These are phyloP conservation scores for Salix arbutifolia DNA, from an alignment of 345 rosid genomes.

Conservation along the genomic window DNA sequence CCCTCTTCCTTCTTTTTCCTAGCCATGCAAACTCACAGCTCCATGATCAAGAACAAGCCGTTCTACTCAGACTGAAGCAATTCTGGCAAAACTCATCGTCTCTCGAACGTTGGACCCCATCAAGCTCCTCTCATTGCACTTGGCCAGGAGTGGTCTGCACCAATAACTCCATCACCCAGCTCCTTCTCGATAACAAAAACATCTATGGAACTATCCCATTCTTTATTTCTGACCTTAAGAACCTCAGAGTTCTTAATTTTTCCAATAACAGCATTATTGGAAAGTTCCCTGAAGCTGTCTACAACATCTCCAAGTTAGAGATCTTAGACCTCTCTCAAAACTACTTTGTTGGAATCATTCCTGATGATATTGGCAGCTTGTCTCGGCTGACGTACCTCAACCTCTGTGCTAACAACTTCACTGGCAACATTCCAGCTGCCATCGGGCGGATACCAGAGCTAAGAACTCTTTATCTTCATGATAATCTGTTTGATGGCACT, in stretches of 20 bases:
- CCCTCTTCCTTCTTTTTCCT: slow-evolving; percentile 12
- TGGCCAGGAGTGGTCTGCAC: slow-evolving; percentile 55
- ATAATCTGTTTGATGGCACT: slow-evolving; percentile 36
- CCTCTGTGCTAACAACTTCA: slow-evolving; percentile 36
- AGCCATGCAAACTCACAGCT: slow-evolving; percentile 23
- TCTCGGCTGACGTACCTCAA: slow-evolving; percentile 31
- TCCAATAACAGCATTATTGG: slow-evolving; percentile 33
- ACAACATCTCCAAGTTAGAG: slow-evolving; percentile 47
- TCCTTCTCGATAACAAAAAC: slow-evolving; percentile 34
- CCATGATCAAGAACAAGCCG: slow-evolving; percentile 33
- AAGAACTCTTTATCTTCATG: slow-evolving; percentile 22
- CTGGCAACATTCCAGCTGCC: slow-evolving; percentile 37
- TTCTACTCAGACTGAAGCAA: slow-evolving; percentile 36
- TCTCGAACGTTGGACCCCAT: slow-evolving; percentile 36
- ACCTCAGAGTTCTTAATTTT: slow-evolving; percentile 31
- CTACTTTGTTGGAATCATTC: slow-evolving; percentile 60
- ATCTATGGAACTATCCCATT: slow-evolving; percentile 55
- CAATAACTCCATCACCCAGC: slow-evolving; percentile 35
- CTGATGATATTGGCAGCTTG: slow-evolving; percentile 41
- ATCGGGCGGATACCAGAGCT: slow-evolving; percentile 36
- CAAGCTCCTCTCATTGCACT: slow-evolving; percentile 40
- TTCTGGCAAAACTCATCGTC: slow-evolving; percentile 39
- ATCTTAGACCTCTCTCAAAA: slow-evolving; percentile 67
- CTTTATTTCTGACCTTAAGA: slow-evolving; percentile 55
- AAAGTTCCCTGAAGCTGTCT: slow-evolving; percentile 36